A percentile compares a stretch with the other conserved stretches of the same genome.
Evolutionary conservation across 164 flowering plant genomes (phyloP).

Genomic region (Annona squamosa): DNA sequence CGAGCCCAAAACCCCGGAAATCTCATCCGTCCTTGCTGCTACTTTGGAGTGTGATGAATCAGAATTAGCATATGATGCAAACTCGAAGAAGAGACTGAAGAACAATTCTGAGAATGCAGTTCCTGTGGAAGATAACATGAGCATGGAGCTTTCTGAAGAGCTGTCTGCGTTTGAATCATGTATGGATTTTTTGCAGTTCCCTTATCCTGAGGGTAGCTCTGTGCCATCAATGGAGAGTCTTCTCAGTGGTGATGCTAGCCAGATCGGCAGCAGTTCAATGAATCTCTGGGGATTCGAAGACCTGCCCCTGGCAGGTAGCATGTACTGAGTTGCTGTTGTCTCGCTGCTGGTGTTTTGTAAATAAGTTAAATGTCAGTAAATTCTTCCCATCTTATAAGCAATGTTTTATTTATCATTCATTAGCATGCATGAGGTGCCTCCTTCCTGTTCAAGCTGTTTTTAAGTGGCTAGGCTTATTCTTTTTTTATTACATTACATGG

Average conservation of each 20-base stretch:
- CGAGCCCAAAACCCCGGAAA: slow-evolving; percentile 59
- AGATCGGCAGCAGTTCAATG: slow-evolving; percentile 46
- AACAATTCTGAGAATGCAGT: slow-evolving; percentile 20
- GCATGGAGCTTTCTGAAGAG: slow-evolving; percentile 50
- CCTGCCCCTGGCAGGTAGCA: slow-evolving; percentile 40
- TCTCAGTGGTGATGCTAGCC: slow-evolving; percentile 44
- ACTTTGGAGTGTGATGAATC: slow-evolving; percentile 37
- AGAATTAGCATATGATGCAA: slow-evolving; percentile 41
- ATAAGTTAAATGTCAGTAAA: slow-evolving; percentile 51
- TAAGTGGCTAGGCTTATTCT: neutral
- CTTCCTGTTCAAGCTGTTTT: neutral
- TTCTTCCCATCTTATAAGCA: neutral
- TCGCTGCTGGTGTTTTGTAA: slow-evolving; percentile 33
- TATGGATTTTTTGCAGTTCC: slow-evolving; percentile 59
- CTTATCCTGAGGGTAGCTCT: slow-evolving; percentile 64
- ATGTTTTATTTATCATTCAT: neutral
- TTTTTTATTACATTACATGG: neutral
- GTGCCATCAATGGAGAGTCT: slow-evolving; percentile 55
- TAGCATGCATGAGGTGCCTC: neutral
- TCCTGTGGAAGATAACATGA: slow-evolving; percentile 24
- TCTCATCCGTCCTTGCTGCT: slow-evolving; percentile 48
- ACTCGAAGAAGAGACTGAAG: slow-evolving; percentile 57
- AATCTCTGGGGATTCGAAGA: slow-evolving; percentile 89
- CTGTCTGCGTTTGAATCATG: slow-evolving; percentile 63
- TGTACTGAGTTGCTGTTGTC: slow-evolving; percentile 29